phyloP scores from a whole-genome alignment of 192 early-diverging fungal genomes.

The Podila verticillata region DNA sequence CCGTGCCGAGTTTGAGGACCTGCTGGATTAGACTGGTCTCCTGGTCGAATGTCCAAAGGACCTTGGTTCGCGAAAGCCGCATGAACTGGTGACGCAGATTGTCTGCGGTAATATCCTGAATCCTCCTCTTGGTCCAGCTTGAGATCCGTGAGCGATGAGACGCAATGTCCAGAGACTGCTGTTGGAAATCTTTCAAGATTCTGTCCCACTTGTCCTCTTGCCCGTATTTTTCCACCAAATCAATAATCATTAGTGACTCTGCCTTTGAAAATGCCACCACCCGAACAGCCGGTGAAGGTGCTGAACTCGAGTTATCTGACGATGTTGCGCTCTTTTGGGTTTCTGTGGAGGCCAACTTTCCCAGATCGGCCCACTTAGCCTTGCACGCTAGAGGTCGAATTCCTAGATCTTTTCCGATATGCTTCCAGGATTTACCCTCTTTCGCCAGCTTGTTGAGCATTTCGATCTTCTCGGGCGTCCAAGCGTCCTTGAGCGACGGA shows the following conservation, averaged over 20 bases:
- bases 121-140: background rate
- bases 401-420: constrained; percentile 22
- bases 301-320: background rate
- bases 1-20: constrained; percentile 18
- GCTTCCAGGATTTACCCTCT: constrained; percentile 17
- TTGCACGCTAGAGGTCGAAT: constrained; percentile 13
- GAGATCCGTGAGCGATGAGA: background rate
- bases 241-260: constrained; percentile 9
- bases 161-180: constrained; percentile 2
- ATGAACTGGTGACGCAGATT: constrained; percentile 16
- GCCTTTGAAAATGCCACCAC: constrained; percentile 21
- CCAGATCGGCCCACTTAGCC: constrained; percentile 14
- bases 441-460: constrained; percentile 15
- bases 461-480: constrained; percentile 5
- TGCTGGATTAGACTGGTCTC: constrained; percentile 35
- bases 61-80: constrained; percentile 5
- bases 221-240: constrained; percentile 16
- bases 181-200: constrained; percentile 18
- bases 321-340: background rate
- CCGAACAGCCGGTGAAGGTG: background rate
- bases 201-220: constrained; percentile 7
- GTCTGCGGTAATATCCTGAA: background rate
- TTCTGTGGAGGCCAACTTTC: background rate
- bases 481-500: constrained; percentile 6
- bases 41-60: constrained; percentile 29